These are phyloP conservation scores for Alternaria sp. DNA, from an alignment of 2,329 filamentous ascomycete genomes.

Conservation along the genomic window DNA sequence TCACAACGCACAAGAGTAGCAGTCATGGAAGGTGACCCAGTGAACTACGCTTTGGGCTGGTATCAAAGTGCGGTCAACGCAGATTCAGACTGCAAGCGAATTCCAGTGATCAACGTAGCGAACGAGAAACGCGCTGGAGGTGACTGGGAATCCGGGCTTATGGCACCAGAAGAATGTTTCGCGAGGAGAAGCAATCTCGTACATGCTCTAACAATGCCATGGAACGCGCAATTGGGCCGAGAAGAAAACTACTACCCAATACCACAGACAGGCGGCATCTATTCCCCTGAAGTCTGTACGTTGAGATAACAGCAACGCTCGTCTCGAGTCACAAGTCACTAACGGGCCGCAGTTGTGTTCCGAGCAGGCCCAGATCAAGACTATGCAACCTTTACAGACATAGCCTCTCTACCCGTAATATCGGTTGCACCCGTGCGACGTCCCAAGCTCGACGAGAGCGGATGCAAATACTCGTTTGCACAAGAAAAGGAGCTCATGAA, in stretches of 20 bases:
- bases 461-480: conserved; percentile 74
- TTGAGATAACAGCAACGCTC: conserved; percentile 20
- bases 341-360: conserved; percentile 66
- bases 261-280: conserved; percentile 72
- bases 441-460: conserved; percentile 74
- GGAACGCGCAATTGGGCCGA: conserved; percentile 45
- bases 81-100: conserved; percentile 45
- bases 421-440: conserved; percentile 76
- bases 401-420: conserved; percentile 70
- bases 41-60: conserved; percentile 67
- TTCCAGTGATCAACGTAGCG: conserved; percentile 76
- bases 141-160: conserved; percentile 76
- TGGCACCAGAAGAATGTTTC: conserved; percentile 75
- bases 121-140: conserved; percentile 80
- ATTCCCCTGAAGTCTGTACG: conserved; percentile 72
- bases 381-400: conserved; percentile 54
- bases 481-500: conserved; percentile 75
- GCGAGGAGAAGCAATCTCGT: conserved; percentile 78
- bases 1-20: conserved; percentile 53
- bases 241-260: conserved; percentile 71
- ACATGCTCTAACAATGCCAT: conserved; percentile 70
- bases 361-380: conserved; percentile 67
- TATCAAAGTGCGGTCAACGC: conserved; percentile 50
- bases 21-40: conserved; percentile 56
- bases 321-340: neutral